Conservation (phyloP, 768 basidiomycete species). For the Tylopilus cervinicoccineus region DNA sequence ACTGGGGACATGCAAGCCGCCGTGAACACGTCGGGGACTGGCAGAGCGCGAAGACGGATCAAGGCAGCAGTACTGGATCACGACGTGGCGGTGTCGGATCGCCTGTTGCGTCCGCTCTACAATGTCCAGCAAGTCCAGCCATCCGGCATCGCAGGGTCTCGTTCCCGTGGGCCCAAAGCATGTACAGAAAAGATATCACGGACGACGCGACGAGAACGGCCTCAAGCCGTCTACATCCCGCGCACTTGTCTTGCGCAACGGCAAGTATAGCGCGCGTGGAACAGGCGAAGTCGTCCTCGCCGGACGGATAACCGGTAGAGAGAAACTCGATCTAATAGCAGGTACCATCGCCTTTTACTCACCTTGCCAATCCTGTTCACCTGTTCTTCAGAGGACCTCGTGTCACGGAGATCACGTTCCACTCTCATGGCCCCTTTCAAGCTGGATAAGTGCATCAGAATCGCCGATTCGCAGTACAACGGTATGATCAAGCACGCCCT, state of each 20-base stretch:
- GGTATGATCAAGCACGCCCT: conserved; percentile 38
- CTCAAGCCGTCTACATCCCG: conserved; percentile 64
- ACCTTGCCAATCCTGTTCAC: background rate
- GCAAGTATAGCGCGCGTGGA: conserved; percentile 68
- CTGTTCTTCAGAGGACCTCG: conserved; percentile 56
- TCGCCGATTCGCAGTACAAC: conserved; percentile 71
- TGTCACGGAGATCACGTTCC: conserved; percentile 45
- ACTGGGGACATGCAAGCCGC: too few species aligned
- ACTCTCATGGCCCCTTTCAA: conserved; percentile 64
- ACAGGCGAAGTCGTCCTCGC: conserved; percentile 61
- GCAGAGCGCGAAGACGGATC: too few species aligned
- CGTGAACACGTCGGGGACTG: too few species aligned
- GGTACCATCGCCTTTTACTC: conserved; percentile 37
- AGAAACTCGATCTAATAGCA: conserved; percentile 76
- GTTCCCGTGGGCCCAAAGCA: conserved; percentile 54
- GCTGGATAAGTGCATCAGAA: conserved; percentile 57
- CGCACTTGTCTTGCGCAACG: conserved; percentile 70
- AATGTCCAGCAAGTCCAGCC: conserved; percentile 32
- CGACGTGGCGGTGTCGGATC: background rate
- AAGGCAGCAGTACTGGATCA: too few species aligned
- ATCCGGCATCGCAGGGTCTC: conserved; percentile 37
- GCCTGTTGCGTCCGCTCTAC: background rate
- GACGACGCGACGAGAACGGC: conserved; percentile 47
- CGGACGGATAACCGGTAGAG: conserved; percentile 65
- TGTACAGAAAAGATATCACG: conserved; percentile 33